Evolutionary conservation across 2,329 filamentous ascomycete genomes (phyloP).

Genomic region (Magnaporthiopsis incrustans): DNA sequence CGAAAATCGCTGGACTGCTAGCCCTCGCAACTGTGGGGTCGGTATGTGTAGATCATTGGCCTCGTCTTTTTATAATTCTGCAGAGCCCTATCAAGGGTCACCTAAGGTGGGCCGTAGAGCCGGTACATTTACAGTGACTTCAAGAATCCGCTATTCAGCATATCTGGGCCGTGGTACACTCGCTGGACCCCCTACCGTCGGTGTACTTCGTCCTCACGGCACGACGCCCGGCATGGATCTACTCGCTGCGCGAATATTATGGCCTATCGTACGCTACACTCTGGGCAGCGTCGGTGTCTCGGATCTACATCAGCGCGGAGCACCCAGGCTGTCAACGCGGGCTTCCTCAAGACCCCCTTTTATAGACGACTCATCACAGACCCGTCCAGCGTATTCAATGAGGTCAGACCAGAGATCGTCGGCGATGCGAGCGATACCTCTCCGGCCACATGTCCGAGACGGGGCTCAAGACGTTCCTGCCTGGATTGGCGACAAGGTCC

Average conservation of each 20-base stretch:
- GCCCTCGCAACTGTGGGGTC: no score
- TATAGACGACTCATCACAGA: slow-evolving; percentile 13
- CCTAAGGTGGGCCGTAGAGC: not conserved
- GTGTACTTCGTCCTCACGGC: not conserved
- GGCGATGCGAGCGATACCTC: slow-evolving; percentile 32
- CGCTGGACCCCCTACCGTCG: not conserved
- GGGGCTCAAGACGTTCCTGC: slow-evolving; percentile 23
- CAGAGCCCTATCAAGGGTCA: no score
- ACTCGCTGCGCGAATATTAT: not conserved
- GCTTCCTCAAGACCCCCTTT: slow-evolving; percentile 20
- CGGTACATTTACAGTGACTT: not conserved
- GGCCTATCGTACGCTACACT: slow-evolving; percentile 19
- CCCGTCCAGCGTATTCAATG: slow-evolving; percentile 28
- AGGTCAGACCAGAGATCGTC: slow-evolving; percentile 29
- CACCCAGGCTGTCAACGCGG: slow-evolving; percentile 22
- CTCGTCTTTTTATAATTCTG: no score
- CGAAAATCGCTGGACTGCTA: no score
- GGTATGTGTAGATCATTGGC: no score
- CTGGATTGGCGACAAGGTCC: slow-evolving; percentile 27
- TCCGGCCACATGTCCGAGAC: slow-evolving; percentile 30
- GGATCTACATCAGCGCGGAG: slow-evolving; percentile 16
- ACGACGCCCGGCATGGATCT: not conserved
- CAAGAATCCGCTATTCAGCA: not conserved
- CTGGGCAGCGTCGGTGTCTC: slow-evolving; percentile 19
- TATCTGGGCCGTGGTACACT: not conserved